Evolutionary conservation across 2,329 filamentous ascomycete genomes (phyloP), one percentile per base, ranked within the genome.

Genomic region (Fusarium praegraminearum): DNA sequence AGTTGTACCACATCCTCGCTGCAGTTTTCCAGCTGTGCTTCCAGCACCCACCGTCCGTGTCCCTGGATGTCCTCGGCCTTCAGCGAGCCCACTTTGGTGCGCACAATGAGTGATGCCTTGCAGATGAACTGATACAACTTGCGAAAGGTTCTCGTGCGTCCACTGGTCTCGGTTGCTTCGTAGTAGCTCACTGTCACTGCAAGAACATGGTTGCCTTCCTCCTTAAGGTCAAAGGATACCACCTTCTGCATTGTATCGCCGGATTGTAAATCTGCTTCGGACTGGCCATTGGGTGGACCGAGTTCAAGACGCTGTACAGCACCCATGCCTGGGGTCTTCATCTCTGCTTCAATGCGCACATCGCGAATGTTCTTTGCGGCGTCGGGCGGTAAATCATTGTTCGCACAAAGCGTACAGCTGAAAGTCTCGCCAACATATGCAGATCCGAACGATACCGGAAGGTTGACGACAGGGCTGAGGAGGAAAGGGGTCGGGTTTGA

Each of bases 111-210:
- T 64, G 94, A 92, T 40, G 93, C 89, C 82, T 97, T 95, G 77
- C 94, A 96, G 57, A 97, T 90, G 77, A 99, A 99, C 79, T 98
- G 96, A 79, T 98, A 99, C 64, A 99, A 83, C 82, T 98, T 98
- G 71, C 95, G 86, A 77, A 98, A 98, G 12, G 93, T 97, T 63
- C 96, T 85, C 38, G 92, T 91, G 51, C 93, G 87, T 5, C 89
- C 89, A 69, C 86, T 87, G 20, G 87, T 89, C 73, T 91, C 83
- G n/a, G 86, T 87, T 1, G 92, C 94, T 80, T 98, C 95, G 57
- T 94, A 97, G 81, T 98, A 98, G 70, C 91, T 95, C 63, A 98
- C 92, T 56, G 93, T 98, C 64, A 98, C 94, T 9, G 93, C 93
- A 10, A 99, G 85, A 15, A 98, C 93, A 79, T 99, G 94, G 73